Percentiles rank a stretch among this genome's conserved stretches.
These are phyloP conservation scores for Chalara sp. DNA, from an alignment of 2,329 filamentous ascomycete genomes.

Conservation along the genomic window DNA sequence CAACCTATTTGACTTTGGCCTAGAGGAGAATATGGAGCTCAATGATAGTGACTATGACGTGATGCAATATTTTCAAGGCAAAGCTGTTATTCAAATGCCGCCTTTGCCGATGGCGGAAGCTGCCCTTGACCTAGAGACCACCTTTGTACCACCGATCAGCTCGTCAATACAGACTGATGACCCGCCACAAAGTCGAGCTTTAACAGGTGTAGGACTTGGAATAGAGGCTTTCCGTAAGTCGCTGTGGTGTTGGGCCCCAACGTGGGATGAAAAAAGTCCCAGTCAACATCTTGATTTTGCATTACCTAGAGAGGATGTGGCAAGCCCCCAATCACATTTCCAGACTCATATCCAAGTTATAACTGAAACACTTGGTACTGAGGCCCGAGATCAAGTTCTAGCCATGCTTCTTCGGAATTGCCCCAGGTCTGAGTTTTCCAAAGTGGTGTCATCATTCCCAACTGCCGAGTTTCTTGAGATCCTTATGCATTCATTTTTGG, in stretches of 20 bases:
- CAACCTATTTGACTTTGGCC: slow-evolving; percentile 13
- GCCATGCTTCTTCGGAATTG: slow-evolving; percentile 14
- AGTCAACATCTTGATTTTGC: slow-evolving; percentile 6
- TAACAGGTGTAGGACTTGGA: slow-evolving; percentile 2
- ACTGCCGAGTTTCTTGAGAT: slow-evolving; percentile 13
- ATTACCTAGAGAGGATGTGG: slow-evolving; percentile 7
- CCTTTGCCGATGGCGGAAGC: not conserved
- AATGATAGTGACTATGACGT: slow-evolving; percentile 10
- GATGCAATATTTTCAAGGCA: slow-evolving; percentile 8
- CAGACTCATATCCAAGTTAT: not conserved
- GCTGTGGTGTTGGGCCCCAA: slow-evolving; percentile 11
- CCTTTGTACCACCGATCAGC: not conserved
- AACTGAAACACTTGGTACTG: slow-evolving; percentile 4
- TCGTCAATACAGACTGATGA: not conserved
- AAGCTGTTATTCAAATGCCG: not conserved
- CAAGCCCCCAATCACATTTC: not conserved
- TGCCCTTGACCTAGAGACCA: not conserved
- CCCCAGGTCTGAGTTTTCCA: not conserved
- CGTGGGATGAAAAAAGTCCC: slow-evolving; percentile 2
- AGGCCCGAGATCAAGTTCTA: slow-evolving; percentile 14
- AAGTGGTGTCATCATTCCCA: slow-evolving; percentile 13
- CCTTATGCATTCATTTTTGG: slow-evolving; percentile 15
- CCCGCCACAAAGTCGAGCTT: not conserved
- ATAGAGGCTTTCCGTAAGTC: slow-evolving; percentile 12
- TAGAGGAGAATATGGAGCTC: slow-evolving; percentile 12